Conservation (phyloP, 129 eudicot genomes). For the Cynara cardunculus region DNA sequence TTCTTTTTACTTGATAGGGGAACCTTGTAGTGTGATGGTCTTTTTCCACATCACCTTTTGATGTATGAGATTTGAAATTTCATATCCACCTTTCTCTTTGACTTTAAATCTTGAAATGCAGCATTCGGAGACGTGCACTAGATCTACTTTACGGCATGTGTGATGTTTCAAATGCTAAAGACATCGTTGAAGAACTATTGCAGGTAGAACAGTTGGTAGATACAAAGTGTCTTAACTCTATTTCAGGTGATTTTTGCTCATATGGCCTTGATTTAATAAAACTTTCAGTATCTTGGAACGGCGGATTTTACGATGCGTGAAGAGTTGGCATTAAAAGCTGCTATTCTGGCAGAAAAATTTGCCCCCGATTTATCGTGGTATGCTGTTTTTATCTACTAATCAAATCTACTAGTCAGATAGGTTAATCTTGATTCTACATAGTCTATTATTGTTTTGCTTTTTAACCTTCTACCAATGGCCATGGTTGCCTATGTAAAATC, state of each 20-base stretch:
- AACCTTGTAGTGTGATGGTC: neutral
- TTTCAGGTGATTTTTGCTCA: conserved; percentile 6
- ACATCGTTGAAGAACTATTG: conserved; percentile 93
- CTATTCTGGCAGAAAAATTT: conserved; percentile 98
- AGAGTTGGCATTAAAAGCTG: conserved; percentile 91
- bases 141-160: conserved; percentile 99
- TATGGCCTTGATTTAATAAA: conserved; percentile 7
- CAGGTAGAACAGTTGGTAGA: conserved; percentile 53
- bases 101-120: conserved; percentile 22
- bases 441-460: neutral
- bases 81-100: neutral
- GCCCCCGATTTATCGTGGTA: conserved; percentile 99
- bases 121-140: conserved; percentile 94
- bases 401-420: neutral
- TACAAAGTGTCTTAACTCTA: neutral
- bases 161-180: conserved; percentile 97
- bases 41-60: neutral
- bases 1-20: neutral
- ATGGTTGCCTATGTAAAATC: neutral
- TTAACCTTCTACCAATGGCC: neutral
- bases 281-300: conserved; percentile 79
- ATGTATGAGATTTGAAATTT: conserved; percentile 1
- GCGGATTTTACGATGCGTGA: conserved; percentile 99
- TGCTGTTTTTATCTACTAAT: conserved; percentile 8
- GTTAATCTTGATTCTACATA: neutral